phyloP scores from a whole-genome alignment of 116 monocot genomes.

The Phalaenopsis hybrid region DNA sequence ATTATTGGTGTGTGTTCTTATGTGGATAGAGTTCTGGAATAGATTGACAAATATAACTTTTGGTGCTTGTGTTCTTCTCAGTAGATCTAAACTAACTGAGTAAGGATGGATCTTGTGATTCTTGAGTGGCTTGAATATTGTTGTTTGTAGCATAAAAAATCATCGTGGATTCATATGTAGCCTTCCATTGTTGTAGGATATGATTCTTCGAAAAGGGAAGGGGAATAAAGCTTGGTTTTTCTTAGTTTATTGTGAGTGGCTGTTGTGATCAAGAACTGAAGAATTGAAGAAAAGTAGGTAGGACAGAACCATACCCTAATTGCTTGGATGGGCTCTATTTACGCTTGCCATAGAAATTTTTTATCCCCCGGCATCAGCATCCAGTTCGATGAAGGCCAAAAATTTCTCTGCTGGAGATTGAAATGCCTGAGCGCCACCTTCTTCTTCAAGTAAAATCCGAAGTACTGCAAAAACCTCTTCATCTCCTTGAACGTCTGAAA shows the following conservation, averaged over 20 bases:
- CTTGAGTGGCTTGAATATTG: no score
- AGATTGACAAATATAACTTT: no score
- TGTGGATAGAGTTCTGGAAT: no score
- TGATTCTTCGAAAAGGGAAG: background rate
- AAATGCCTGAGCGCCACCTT: slow-evolving; percentile 37
- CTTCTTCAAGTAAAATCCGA: slow-evolving; percentile 35
- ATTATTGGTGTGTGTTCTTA: no score
- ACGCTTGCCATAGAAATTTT: slow-evolving; percentile 30
- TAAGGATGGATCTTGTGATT: background rate
- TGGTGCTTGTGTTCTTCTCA: background rate
- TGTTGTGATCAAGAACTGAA: no score
- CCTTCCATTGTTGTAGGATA: background rate
- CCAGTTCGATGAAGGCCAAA: slow-evolving; percentile 17
- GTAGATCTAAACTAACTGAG: background rate
- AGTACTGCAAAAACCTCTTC: slow-evolving; percentile 31
- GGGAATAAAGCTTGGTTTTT: background rate
- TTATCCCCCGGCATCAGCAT: slow-evolving; percentile 39
- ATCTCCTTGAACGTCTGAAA: slow-evolving; percentile 30
- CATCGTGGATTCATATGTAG: background rate
- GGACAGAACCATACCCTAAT: no score
- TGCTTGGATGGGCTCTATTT: slow-evolving; percentile 2
- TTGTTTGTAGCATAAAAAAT: no score
- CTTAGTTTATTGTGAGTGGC: no score
- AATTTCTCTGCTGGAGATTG: slow-evolving; percentile 26
- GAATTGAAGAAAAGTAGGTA: no score